phyloP scores from a whole-genome alignment of 1,284 basidiomycete genomes.

The Lentinus polychrous region DNA sequence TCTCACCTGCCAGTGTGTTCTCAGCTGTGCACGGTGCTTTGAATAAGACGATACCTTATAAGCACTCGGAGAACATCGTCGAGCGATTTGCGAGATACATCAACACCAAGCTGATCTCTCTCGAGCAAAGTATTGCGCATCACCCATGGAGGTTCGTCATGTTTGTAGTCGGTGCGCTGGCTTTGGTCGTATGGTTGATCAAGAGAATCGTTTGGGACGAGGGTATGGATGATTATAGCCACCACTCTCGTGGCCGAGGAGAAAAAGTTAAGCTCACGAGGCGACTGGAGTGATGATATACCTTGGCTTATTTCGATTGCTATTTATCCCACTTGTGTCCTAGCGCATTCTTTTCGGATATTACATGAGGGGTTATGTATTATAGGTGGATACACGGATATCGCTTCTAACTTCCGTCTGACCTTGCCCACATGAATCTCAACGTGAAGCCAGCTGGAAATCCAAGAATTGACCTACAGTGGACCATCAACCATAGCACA shows the following conservation, averaged over 20 bases:
- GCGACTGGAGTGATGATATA: slow-evolving; percentile 11
- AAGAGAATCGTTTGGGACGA: slow-evolving; percentile 13
- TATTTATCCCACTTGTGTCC: background rate
- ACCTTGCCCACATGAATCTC: background rate
- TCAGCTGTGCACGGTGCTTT: slow-evolving; percentile 66
- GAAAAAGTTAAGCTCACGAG: slow-evolving; percentile 8
- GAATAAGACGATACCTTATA: slow-evolving; percentile 46
- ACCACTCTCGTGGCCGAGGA: background rate
- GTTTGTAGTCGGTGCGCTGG: slow-evolving; percentile 17
- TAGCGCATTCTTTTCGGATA: background rate
- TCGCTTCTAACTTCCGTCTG: background rate
- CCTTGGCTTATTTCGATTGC: background rate
- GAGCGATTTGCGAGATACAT: slow-evolving; percentile 62
- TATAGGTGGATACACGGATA: background rate
- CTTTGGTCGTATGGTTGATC: slow-evolving; percentile 12
- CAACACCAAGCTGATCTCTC: slow-evolving; percentile 38
- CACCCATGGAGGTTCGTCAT: slow-evolving; percentile 28
- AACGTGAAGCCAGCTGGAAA: too few species aligned
- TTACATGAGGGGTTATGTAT: background rate
- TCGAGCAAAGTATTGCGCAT: slow-evolving; percentile 38
- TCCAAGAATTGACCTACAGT: too few species aligned
- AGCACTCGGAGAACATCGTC: slow-evolving; percentile 63
- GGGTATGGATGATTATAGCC: background rate
- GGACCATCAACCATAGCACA: too few species aligned
- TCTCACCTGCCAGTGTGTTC: slow-evolving; percentile 56